phyloP scores from a whole-genome alignment of 148 eudicot species.

The Limonium bicolor region DNA sequence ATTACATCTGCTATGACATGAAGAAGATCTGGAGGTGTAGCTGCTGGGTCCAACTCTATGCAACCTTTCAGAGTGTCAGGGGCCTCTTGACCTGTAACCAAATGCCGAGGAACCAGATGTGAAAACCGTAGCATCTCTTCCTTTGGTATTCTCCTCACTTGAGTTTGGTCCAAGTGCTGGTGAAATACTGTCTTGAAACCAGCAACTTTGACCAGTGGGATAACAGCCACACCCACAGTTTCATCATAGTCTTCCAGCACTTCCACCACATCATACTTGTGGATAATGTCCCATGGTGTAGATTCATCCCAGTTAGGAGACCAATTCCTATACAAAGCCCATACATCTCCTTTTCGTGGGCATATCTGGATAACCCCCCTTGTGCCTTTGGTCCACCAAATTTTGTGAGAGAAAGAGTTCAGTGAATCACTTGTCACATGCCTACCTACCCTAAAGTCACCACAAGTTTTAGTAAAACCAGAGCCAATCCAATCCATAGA shows the following conservation, averaged over 20 bases:
- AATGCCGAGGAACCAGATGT: slow-evolving; percentile 41
- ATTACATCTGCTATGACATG: slow-evolving; percentile 27
- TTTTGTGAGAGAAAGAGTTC: slow-evolving; percentile 54
- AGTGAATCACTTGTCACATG: slow-evolving; percentile 20
- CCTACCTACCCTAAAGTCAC: slow-evolving; percentile 42
- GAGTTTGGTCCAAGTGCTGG: slow-evolving; percentile 32
- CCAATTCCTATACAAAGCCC: slow-evolving; percentile 71
- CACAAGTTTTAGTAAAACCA: slow-evolving; percentile 42
- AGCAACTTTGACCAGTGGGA: slow-evolving; percentile 68
- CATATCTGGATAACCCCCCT: slow-evolving; percentile 33
- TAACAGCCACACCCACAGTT: slow-evolving; percentile 27
- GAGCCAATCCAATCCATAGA: slow-evolving; percentile 25
- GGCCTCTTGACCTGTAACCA: slow-evolving; percentile 40
- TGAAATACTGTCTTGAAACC: slow-evolving; percentile 65
- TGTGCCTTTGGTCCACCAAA: slow-evolving; percentile 37
- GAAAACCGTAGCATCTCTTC: slow-evolving; percentile 50
- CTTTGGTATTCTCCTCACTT: slow-evolving; percentile 27
- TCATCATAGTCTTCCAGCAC: slow-evolving; percentile 41
- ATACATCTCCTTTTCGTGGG: slow-evolving; percentile 60
- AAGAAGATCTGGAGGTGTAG: slow-evolving; percentile 42
- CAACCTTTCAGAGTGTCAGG: slow-evolving; percentile 37
- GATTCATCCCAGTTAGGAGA: slow-evolving; percentile 58
- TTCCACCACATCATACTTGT: slow-evolving; percentile 63
- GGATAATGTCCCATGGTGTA: slow-evolving; percentile 33
- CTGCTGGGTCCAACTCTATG: slow-evolving; percentile 68